Evolutionary conservation across 108 stramenopile genomes (phyloP), one percentile per base, ranked within the genome.

Genomic region (Discostella stelligeroides): DNA sequence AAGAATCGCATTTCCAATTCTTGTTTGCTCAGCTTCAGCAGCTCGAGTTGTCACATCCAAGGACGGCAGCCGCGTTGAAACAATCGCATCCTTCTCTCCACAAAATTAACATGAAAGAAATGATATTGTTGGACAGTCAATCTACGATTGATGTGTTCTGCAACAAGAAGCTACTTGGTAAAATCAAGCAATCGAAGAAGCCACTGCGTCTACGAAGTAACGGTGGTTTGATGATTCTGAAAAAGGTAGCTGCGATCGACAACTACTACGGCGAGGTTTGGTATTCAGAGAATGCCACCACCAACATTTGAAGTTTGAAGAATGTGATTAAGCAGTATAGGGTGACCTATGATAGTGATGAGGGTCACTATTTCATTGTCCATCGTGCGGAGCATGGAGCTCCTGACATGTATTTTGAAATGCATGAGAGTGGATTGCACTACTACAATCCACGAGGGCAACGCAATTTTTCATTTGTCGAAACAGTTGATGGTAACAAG

Each of bases 1-100:
- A 7, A 11, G 63, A 29, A 49, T 65, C 63, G 14, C 63, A 65
- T 49, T 23, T 49, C 24, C 63, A 65, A 21, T 60, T 60, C 39
- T 34, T 6, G 5, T 34, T 38, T 11, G 38, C 34, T 34, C 34
- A 34, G 6, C 34, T 18, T 17, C 14, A 15, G 7, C 15, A 38
- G 4, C 1, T n/a, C 4, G 14, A n/a, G 3, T 11, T 39, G 37
- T 2, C 37, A 7, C 60, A n/a, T 17, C 18, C 38, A 4, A 10
- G 39, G 6, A 27, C 24, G 5, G 25, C 20, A 2, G 40, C 28
- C 21, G 21, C 3, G 6, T 38, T 65, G 12, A 49, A 47, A 49
- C 29, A 48, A 41, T 49, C 14, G 1, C 27, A 47, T 25, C 8
- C 28, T 4, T 47, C 21, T n/a, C 63, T 65, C 17, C 25, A 21